Conservation (phyloP, 164 flowering plant genomes). For the Kingdonia uniflora region DNA sequence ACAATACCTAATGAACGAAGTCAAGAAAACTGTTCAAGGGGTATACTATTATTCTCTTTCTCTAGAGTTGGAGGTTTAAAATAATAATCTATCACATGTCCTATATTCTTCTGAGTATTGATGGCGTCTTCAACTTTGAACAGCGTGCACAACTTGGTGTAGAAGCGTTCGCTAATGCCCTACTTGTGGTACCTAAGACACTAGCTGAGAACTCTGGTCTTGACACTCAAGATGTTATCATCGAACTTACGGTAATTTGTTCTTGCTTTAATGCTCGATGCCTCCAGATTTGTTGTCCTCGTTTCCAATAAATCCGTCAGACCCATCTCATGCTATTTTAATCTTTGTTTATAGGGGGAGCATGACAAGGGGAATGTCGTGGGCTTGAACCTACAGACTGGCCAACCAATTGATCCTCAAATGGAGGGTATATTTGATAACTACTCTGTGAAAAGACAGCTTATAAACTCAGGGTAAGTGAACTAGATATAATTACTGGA, state of each 20-base stretch:
- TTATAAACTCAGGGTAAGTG: conserved; percentile 86
- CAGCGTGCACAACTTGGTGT: conserved; percentile 99
- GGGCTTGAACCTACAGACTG: conserved; percentile 79
- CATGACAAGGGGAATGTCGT: conserved; percentile 89
- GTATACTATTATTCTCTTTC: conserved; percentile 35
- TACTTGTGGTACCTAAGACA: conserved; percentile 91
- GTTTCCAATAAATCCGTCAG: too few species aligned
- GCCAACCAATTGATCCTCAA: conserved; percentile 88
- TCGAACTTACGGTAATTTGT: conserved; percentile 59
- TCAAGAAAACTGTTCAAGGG: conserved; percentile 96
- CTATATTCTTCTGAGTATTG: conserved; percentile 1
- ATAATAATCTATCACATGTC: too few species aligned
- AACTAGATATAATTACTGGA: background rate
- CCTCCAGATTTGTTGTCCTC: too few species aligned
- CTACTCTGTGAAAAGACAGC: conserved; percentile 91
- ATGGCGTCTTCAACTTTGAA: conserved; percentile 6
- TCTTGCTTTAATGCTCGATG: too few species aligned
- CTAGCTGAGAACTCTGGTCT: conserved; percentile 98
- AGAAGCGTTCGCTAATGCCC: conserved; percentile 98
- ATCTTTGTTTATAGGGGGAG: conserved; percentile 48
- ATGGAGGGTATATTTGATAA: conserved; percentile 99
- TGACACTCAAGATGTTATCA: conserved; percentile 92
- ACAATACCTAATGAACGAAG: conserved; percentile 72
- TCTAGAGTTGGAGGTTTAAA: too few species aligned
- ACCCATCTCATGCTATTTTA: background rate